Percentiles rank a stretch among this genome's conserved stretches.
Evolutionary conservation across 164 flowering plant species (phyloP).

Genomic region (Echeveria elegans): DNA sequence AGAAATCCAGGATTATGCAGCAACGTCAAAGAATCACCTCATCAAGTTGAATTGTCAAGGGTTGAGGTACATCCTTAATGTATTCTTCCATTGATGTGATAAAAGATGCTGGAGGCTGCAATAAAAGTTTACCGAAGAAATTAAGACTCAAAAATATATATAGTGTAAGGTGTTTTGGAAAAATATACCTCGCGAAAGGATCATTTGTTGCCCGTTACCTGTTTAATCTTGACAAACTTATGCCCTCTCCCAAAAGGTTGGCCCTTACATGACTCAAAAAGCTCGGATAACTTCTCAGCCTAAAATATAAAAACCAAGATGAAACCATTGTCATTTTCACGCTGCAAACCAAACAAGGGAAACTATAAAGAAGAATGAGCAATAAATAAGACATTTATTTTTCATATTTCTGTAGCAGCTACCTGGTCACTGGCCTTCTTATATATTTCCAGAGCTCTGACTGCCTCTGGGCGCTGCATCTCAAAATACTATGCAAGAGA

Average conservation of each 20-base stretch:
- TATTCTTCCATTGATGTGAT: conserved; percentile 31
- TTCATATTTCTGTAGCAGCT: not conserved
- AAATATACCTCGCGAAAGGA: not conserved
- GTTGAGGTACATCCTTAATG: conserved; percentile 23
- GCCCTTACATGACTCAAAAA: conserved; percentile 9
- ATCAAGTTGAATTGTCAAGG: conserved; percentile 15
- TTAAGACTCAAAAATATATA: not conserved
- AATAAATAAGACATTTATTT: not conserved
- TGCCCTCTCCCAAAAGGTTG: conserved; percentile 9
- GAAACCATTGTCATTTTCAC: not conserved
- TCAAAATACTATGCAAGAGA: conserved; percentile 37
- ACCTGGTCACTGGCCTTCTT: conserved; percentile 38
- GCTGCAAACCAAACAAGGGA: not conserved
- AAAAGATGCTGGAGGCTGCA: conserved; percentile 32
- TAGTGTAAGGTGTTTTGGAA: not conserved
- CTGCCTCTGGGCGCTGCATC: conserved; percentile 46
- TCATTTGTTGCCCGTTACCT: not conserved
- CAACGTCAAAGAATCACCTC: conserved; percentile 11
- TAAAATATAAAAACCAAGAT: not conserved
- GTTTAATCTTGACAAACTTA: conserved; percentile 9
- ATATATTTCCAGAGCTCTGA: conserved; percentile 44
- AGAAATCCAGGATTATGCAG: not conserved
- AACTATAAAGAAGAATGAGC: not conserved
- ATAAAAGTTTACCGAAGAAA: not conserved
- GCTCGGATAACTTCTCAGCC: conserved; percentile 6